A percentile compares a stretch with the other conserved stretches of the same genome.
These are phyloP conservation scores for Elasticomyces elasticus DNA, from an alignment of 495 filamentous ascomycete genomes.

Conservation along the genomic window DNA sequence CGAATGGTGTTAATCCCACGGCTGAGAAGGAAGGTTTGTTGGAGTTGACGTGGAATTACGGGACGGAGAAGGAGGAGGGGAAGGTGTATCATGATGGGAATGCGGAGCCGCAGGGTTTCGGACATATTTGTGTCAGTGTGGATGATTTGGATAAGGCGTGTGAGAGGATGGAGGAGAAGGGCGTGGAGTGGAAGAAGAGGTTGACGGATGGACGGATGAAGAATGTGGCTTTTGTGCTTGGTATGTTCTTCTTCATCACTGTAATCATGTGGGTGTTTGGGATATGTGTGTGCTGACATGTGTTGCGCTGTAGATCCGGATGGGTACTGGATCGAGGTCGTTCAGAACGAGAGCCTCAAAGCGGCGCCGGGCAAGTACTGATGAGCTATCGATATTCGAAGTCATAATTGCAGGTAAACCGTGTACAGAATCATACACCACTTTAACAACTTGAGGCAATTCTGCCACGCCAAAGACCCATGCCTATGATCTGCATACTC, in stretches of 20 bases:
- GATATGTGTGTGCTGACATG: background rate
- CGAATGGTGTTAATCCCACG: constrained; percentile 43
- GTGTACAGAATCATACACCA: no score
- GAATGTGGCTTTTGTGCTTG: constrained; percentile 82
- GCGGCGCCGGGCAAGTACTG: constrained; percentile 12
- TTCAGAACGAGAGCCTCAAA: constrained; percentile 59
- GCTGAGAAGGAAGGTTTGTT: constrained; percentile 71
- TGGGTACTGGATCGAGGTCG: constrained; percentile 82
- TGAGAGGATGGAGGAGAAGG: constrained; percentile 66
- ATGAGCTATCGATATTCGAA: no score
- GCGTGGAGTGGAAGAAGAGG: constrained; percentile 87
- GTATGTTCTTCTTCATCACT: background rate
- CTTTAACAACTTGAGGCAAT: no score
- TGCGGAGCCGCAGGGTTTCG: constrained; percentile 82
- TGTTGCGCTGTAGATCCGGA: constrained; percentile 60
- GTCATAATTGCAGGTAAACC: no score
- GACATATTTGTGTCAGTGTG: constrained; percentile 82
- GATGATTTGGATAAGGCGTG: constrained; percentile 84
- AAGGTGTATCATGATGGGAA: constrained; percentile 93
- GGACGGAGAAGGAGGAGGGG: constrained; percentile 77
- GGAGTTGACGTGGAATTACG: constrained; percentile 94
- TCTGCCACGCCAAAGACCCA: no score
- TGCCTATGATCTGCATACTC: no score
- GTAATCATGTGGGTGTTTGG: background rate
- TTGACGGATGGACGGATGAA: constrained; percentile 87